Conservation (phyloP, 345 rosid genomes). For the Euphorbia pulcherrima region DNA sequence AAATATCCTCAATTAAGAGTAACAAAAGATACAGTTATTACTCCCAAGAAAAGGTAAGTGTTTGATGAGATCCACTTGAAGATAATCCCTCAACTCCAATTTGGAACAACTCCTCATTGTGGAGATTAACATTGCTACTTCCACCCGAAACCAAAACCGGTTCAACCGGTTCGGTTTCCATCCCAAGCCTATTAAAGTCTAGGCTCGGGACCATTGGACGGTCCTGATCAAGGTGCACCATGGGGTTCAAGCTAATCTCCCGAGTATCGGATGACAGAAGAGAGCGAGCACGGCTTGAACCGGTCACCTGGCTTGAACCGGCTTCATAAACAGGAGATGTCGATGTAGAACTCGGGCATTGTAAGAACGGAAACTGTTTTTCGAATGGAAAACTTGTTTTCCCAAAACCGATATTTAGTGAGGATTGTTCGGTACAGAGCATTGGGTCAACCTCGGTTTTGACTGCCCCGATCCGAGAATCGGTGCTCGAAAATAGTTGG, state of each 20-base stretch:
- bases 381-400: conserved; percentile 33
- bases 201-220: conserved; percentile 35
- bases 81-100: conserved; percentile 40
- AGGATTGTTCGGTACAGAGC: conserved; percentile 24
- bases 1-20: conserved; percentile 1
- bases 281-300: conserved; percentile 64
- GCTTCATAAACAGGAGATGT: conserved; percentile 22
- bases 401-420: conserved; percentile 34
- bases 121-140: conserved; percentile 24
- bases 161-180: conserved; percentile 27
- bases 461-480: conserved; percentile 37
- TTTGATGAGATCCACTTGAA: conserved; percentile 38
- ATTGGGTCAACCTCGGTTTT: conserved; percentile 33
- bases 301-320: conserved; percentile 28
- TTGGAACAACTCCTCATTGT: conserved; percentile 32
- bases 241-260: conserved; percentile 38
- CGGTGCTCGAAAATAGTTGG: conserved; percentile 32
- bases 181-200: conserved; percentile 32
- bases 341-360: conserved; percentile 25
- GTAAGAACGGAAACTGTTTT: conserved; percentile 44
- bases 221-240: conserved; percentile 36
- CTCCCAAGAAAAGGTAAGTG: conserved; percentile 61
- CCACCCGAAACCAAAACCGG: conserved; percentile 31
- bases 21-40: conserved; percentile 19
- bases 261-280: conserved; percentile 71